Conservation (phyloP, 306 rosid genomes). For the Inga oerstediana region DNA sequence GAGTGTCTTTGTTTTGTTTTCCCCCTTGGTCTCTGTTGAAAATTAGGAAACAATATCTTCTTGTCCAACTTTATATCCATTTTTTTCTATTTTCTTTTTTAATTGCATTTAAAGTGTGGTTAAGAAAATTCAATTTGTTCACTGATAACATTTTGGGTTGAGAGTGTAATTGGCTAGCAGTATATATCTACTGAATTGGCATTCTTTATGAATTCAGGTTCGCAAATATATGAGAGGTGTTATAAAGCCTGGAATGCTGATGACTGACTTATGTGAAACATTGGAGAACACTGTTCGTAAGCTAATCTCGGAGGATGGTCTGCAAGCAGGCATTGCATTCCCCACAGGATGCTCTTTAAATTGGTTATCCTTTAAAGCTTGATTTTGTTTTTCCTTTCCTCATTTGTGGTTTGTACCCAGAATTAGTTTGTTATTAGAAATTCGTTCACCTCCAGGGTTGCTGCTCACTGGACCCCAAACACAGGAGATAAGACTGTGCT, state of each 20-base stretch:
- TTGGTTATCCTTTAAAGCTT: constrained; percentile 53
- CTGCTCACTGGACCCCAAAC: constrained; percentile 99
- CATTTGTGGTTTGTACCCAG: neutral
- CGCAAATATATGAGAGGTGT: constrained; percentile 81
- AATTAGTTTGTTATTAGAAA: constrained; percentile 24
- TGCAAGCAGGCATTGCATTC: constrained; percentile 98
- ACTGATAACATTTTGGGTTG: neutral
- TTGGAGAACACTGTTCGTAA: constrained; percentile 88
- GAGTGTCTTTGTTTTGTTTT: neutral
- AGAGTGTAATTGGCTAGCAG: neutral
- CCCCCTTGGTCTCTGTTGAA: neutral
- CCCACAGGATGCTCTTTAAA: constrained; percentile 98
- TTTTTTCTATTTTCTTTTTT: constrained; percentile 5
- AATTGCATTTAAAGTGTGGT: constrained; percentile 12
- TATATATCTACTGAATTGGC: neutral
- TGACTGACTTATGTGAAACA: constrained; percentile 94
- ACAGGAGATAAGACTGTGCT: constrained; percentile 91
- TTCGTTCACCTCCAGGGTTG: constrained; percentile 66
- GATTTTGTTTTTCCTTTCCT: constrained; percentile 7
- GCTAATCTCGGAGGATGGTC: constrained; percentile 88
- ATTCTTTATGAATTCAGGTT: constrained; percentile 57
- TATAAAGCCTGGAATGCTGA: constrained; percentile 92
- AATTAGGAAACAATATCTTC: neutral
- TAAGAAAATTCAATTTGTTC: neutral
- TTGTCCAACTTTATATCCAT: neutral